Evolutionary conservation across 2,329 filamentous ascomycete species (phyloP).

Genomic region (Colletotrichum destructivum): DNA sequence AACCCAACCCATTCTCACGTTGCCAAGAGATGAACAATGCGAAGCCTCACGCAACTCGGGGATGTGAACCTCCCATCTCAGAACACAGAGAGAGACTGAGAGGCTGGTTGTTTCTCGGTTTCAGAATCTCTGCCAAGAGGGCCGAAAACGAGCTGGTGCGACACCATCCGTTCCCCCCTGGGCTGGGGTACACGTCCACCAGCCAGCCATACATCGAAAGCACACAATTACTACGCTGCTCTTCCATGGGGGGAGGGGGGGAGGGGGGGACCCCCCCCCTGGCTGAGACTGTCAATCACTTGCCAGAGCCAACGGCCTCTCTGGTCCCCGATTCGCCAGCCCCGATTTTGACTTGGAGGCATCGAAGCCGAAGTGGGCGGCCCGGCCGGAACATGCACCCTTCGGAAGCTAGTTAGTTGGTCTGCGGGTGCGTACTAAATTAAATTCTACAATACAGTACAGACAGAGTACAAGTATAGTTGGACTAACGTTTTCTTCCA

Average conservation of each 20-base stretch:
- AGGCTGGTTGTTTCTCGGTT: constrained; percentile 35
- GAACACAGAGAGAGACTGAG: background rate
- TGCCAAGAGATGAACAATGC: constrained; percentile 7
- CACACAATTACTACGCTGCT: background rate
- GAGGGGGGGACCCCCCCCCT: background rate
- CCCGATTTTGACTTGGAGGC: background rate
- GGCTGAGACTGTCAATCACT: background rate
- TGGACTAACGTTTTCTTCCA: no score
- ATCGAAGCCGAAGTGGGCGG: constrained; percentile 29
- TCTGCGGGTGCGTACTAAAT: no score
- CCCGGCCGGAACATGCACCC: constrained; percentile 18
- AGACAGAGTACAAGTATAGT: no score
- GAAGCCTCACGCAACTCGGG: background rate
- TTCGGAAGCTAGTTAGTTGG: background rate
- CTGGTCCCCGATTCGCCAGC: constrained; percentile 11
- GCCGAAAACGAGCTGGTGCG: constrained; percentile 35
- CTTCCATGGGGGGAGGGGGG: background rate
- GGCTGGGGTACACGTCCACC: no score
- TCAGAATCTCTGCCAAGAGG: constrained; percentile 36
- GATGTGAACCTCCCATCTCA: background rate
- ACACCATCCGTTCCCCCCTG: constrained; percentile 6
- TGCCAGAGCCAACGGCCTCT: background rate
- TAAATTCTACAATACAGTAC: no score
- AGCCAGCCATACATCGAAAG: no score
- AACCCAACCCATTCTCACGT: background rate